Base-by-base conservation (phyloP, 352 stramenopile species). In the Globisporangium camurandrum region DNA sequence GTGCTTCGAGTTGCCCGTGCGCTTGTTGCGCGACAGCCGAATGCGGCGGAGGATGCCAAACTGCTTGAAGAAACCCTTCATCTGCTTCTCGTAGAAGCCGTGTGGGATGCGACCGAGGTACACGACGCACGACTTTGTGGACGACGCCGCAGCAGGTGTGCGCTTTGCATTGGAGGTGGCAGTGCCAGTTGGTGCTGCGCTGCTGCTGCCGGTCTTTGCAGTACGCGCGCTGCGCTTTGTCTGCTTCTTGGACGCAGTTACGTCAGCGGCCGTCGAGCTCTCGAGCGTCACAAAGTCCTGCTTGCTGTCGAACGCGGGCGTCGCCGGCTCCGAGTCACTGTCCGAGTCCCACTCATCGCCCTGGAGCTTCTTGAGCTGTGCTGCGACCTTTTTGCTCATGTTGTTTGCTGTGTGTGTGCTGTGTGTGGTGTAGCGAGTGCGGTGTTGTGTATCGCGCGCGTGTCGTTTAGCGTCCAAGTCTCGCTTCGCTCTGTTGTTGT, bases 11-110 rank as follows among this genome's bases (percentile, higher is more conserved):
- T 88, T 86, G 37, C 94, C 95, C 40, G 92, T 96, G 67, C 95
- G 95, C 66, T 96, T 96, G 53, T 93, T 98, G 45, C 96, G 90
- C 50, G 86, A 97, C 14, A 98, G 59, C n/a, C 91, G 77, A 46
- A 98, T 75, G 47, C 86, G 78, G 17, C 68, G 73, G 24, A 99
- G 87, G 26, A 82, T 67, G 53, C 96, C 96, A 58, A 99, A 99
- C 72, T 99, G 95, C 52, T 91, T 86, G 46, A 99, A 95, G 75
- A 98, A 98, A 19, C 77, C 86, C 38, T 72, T 64, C 61, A 99
- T 93, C 71, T 98, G 86, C 58, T 90, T 82, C 75, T 99, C 96
- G 80, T 98, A 97, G 56, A 98, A 98, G 30, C 93, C 90, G 63
- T 94, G 77, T 26, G 95, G 94, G 57, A 99, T 75, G 77, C 97